phyloP scores from a whole-genome alignment of 2,329 filamentous ascomycete species.

The Scedosporium apiospermum region DNA sequence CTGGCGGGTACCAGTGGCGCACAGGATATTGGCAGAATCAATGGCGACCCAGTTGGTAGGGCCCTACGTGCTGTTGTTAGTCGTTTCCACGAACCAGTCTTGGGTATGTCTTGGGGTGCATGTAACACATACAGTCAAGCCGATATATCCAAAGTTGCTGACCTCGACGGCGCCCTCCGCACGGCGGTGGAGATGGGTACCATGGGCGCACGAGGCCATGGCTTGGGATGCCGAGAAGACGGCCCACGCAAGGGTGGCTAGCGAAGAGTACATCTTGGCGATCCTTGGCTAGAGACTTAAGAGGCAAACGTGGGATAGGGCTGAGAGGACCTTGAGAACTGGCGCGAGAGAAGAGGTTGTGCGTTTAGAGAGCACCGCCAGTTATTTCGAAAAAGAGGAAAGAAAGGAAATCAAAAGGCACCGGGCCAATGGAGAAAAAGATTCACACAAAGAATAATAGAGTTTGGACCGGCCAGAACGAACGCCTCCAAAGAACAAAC shows the following conservation, averaged over 20 bases:
- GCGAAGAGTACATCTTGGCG: not conserved
- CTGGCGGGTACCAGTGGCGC: conserved; percentile 39
- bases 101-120: not conserved
- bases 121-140: conserved; percentile 19
- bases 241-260: conserved; percentile 8
- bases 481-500: not conserved
- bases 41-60: conserved; percentile 44
- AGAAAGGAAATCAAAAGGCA: not conserved
- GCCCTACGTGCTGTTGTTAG: conserved; percentile 20
- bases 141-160: conserved; percentile 28
- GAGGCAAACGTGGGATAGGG: not conserved
- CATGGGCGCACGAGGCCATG: conserved; percentile 28
- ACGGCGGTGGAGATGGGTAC: conserved; percentile 24
- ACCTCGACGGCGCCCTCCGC: conserved; percentile 21
- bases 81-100: not conserved
- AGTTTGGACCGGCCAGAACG: not conserved
- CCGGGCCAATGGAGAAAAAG: conserved; percentile 1
- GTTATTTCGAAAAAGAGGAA: not conserved
- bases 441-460: not conserved
- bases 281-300: not conserved
- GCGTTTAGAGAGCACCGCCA: not conserved
- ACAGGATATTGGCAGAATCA: conserved; percentile 32
- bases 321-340: not conserved
- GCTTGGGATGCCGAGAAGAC: conserved; percentile 18
- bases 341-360: not conserved